These are phyloP conservation scores for Pinus tabuliformis DNA, from an alignment of 75 land plant species.

Conservation along the genomic window DNA sequence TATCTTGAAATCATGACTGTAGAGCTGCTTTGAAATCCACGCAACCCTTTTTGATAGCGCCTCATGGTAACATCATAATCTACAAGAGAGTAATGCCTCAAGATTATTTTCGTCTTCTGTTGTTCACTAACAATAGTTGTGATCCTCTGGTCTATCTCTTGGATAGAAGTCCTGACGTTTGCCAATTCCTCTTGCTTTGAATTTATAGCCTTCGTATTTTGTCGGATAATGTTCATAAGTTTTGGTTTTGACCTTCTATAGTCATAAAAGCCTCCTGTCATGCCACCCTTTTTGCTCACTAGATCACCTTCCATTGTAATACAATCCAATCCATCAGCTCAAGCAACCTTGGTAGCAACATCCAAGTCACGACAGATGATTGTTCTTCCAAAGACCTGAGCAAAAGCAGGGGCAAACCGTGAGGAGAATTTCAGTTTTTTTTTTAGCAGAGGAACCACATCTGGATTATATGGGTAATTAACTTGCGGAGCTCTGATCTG, in stretches of 20 bases:
- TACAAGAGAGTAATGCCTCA: too few species aligned
- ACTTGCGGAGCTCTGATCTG: constrained; percentile 75
- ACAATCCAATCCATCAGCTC: constrained; percentile 84
- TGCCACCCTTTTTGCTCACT: constrained; percentile 99
- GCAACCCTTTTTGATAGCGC: too few species aligned
- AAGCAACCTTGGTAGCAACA: constrained; percentile 93
- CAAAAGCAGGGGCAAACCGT: constrained; percentile 67
- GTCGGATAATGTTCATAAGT: constrained; percentile 58
- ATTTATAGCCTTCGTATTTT: constrained; percentile 50
- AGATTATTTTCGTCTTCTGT: too few species aligned
- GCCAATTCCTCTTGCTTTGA: constrained; percentile 61
- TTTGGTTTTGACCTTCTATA: constrained; percentile 81
- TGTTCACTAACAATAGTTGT: constrained; percentile 60
- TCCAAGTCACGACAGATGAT: constrained; percentile 93
- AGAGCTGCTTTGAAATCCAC: too few species aligned
- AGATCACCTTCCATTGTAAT: constrained; percentile 99
- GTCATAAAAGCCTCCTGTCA: constrained; percentile 99
- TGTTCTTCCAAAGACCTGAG: constrained; percentile 95
- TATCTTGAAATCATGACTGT: too few species aligned
- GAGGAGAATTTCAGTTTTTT: constrained; percentile 63
- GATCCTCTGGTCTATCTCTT: constrained; percentile 75
- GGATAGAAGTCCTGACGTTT: constrained; percentile 46
- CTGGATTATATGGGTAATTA: constrained; percentile 73
- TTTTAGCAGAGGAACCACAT: constrained; percentile 88
- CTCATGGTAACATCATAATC: too few species aligned